Base-by-base conservation (phyloP, 1,284 basidiomycete species). In the Fomitiporia mediterranea region DNA sequence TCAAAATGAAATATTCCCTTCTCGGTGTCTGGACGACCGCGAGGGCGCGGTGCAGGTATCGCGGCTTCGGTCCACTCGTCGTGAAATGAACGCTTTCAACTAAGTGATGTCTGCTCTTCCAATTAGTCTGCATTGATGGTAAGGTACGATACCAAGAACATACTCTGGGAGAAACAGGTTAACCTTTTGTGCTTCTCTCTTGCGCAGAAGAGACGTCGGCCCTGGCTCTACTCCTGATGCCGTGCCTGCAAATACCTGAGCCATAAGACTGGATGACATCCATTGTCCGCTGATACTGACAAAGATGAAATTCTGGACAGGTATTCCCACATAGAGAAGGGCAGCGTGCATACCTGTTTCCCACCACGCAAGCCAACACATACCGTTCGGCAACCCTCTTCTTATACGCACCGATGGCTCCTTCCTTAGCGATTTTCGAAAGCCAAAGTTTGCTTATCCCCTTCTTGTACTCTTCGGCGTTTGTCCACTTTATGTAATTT, bases 71-170 rank as follows among this genome's bases (percentile, higher is more conserved):
- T 13, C 28, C 44, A 28, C 71, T 55, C 0, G 75, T 70, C 1
- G 72, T 73, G 62, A 89, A 82, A 66, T 89, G 84, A 3, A 87
- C 66, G 63, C 85, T 86, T 65, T 89, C 87, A n/a, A 89, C 74
- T 62, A 85, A 80, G 65, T 89, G 86, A 55, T 86, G 83, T 50
- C 85, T 89, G 46, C 7, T 46, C 53, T 30, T 21, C 23, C 28
- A 32, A 55, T 27, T 42, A 25, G 56, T 27, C 19, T 23, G 4
- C 11, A 13, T 28, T n/a, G 28, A 52, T 37, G 30, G 50, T 8
- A 48, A 23, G 32, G 57, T 25, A 39, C 11, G 19, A 19, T 1
- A 46, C 32, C 13, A 21, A 2, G 19, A 25, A 69, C 78, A 56
- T 65, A 86, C 85, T 73, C 74, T 7, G 86, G 82, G 28, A 89